phyloP scores from a whole-genome alignment of 2,329 filamentous ascomycete genomes.

The Fonsecaea multimorphosa region DNA sequence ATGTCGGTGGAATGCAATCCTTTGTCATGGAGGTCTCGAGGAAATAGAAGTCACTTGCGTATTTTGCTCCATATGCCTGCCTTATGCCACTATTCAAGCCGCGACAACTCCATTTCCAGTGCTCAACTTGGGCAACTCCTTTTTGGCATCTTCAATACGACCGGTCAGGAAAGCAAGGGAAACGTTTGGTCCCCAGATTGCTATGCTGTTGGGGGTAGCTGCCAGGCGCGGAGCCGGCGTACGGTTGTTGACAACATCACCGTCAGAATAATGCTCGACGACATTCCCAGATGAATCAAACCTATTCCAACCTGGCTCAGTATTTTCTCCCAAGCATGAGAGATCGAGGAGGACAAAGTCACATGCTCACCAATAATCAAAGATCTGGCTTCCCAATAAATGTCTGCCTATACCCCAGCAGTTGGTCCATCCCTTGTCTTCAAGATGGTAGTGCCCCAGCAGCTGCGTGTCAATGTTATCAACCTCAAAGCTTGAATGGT shows the following conservation, averaged over 20 bases:
- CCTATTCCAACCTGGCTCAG: slow-evolving; percentile 48
- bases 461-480: slow-evolving; percentile 74
- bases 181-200: slow-evolving; percentile 43
- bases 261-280: slow-evolving; percentile 8
- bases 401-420: slow-evolving; percentile 76
- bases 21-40: too few relatives aligned
- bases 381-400: slow-evolving; percentile 72
- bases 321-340: not conserved
- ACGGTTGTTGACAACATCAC: slow-evolving; percentile 24
- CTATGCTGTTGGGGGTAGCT: slow-evolving; percentile 41
- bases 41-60: too few relatives aligned
- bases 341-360: not conserved
- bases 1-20: too few relatives aligned
- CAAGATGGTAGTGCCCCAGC: slow-evolving; percentile 72
- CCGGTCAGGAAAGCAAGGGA: slow-evolving; percentile 10
- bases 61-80: too few relatives aligned
- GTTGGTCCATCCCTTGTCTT: slow-evolving; percentile 64
- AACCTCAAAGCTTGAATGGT: slow-evolving; percentile 74
- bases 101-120: too few relatives aligned
- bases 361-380: slow-evolving; percentile 67
- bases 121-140: too few relatives aligned
- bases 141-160: too few relatives aligned
- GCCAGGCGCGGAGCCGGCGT: slow-evolving; percentile 41
- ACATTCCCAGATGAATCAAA: slow-evolving; percentile 65
- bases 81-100: too few relatives aligned